Base-by-base conservation (phyloP, 2,329 filamentous ascomycete species). In the Aspergillus sp. region DNA sequence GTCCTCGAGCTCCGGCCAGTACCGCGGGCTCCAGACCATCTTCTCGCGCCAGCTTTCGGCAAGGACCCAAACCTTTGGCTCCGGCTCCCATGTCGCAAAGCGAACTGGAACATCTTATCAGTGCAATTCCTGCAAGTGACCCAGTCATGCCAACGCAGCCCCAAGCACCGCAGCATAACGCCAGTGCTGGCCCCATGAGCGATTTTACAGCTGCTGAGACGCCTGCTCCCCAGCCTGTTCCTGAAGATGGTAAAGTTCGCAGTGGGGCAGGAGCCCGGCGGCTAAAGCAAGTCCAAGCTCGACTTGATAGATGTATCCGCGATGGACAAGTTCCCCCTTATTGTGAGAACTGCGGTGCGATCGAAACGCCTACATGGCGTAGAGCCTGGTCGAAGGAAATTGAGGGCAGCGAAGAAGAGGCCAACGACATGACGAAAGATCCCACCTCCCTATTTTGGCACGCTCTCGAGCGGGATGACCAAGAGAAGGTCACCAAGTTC, bases 301-400 rank as follows among this genome's bases (percentile, higher is more conserved):
- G 78, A 46, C 68, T 86, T 19, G 75, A 82, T 40, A 69, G 74
- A 51, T 79, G 81, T 19, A 85, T 97, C 49, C 80, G 80, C n/a
- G 84, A 84, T 50, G 94, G 94, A 4, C 83, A 91, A 59, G 87
- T 92, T 78, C 94, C 94, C 0, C 87, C 88, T 1, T 97, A 87
- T 65, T 99, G 94, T 69, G 83, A 83, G 57, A 96, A 97, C 63
- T 99, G 94, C 63, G 94, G 94, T 5, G 89, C 91, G 6, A 95
- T 99, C 52, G 89, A 97, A 63, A 99, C 94, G 0, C 90, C 93
- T 0, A 96, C 93, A 0, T 99, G 94, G 94, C 86, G 94, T 54
- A 94, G 93, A 65, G 90, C 94, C 11, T 96, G 88, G 80, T 85
- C 85, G n/a, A 90, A 90, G 64, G 80, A 89, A 7, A 80, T 86